Percentiles rank a stretch among this genome's conserved stretches.
These are phyloP conservation scores for Carex scoparia DNA, from an alignment of 176 grass and related monocot species.

Conservation along the genomic window DNA sequence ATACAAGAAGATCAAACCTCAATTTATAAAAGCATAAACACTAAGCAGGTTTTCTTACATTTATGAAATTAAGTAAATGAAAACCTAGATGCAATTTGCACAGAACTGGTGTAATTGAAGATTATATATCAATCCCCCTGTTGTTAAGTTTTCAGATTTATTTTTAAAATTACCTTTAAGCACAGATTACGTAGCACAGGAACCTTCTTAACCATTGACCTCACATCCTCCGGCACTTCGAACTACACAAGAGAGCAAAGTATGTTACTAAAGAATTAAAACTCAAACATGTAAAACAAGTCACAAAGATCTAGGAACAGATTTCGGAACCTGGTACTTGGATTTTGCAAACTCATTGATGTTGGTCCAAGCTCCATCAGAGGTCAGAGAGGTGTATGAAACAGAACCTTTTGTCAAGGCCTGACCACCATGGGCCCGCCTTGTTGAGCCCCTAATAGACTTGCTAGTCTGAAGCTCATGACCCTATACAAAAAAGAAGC, in stretches of 20 bases:
- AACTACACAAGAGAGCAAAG: constrained; percentile 46
- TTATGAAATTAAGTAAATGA: neutral
- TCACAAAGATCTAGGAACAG: neutral
- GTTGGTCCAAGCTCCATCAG: constrained; percentile 61
- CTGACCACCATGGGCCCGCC: constrained; percentile 30
- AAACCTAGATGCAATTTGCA: neutral
- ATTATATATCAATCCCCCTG: neutral
- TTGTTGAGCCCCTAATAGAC: constrained; percentile 39
- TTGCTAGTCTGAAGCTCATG: constrained; percentile 43
- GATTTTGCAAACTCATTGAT: constrained; percentile 73
- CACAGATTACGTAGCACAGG: constrained; percentile 86
- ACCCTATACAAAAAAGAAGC: constrained; percentile 30
- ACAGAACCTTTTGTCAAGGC: constrained; percentile 44
- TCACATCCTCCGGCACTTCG: constrained; percentile 68
- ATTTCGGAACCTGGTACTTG: constrained; percentile 71
- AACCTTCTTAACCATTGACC: constrained; percentile 48
- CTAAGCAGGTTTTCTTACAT: neutral
- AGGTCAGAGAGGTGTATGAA: constrained; percentile 46
- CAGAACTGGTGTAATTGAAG: neutral
- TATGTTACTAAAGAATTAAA: constrained; percentile 14
- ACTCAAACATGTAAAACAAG: neutral
- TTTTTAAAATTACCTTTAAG: constrained; percentile 55
- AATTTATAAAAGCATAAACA: neutral
- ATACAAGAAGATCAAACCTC: neutral
- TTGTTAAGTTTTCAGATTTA: neutral